phyloP scores from a whole-genome alignment of 179 eudicot species.

The Beta macrorhiza region DNA sequence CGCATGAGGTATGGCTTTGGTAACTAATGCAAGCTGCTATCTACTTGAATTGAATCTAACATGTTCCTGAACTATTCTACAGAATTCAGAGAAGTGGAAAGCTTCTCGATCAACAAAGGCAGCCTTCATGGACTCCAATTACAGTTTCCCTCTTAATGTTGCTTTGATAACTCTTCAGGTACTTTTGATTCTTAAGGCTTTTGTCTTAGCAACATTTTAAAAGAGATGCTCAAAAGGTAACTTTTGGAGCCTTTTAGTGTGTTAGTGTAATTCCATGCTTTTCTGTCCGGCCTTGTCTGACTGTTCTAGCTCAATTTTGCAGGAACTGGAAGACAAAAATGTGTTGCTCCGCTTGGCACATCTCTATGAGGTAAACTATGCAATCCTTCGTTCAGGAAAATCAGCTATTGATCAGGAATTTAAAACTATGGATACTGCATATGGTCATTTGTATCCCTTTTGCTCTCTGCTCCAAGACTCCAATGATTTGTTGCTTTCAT shows the following conservation, averaged over 20 bases:
- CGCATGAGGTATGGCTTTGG: conserved; percentile 57
- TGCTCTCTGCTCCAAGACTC: background rate
- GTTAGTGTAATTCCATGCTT: background rate
- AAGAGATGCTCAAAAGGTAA: background rate
- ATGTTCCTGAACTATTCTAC: conserved; percentile 5
- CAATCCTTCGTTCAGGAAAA: too few species aligned
- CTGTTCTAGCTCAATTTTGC: conserved; percentile 26
- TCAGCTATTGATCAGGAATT: too few species aligned
- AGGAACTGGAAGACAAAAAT: conserved; percentile 72
- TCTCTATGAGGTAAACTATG: conserved; percentile 66
- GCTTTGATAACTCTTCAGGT: conserved; percentile 92
- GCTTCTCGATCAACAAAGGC: conserved; percentile 48
- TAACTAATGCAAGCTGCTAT: background rate
- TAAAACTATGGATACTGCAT: background rate
- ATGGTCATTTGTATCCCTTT: background rate
- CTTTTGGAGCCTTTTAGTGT: background rate
- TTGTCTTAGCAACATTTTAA: background rate
- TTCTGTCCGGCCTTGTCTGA: background rate
- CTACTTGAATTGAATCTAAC: background rate
- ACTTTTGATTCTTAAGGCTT: conserved; percentile 11
- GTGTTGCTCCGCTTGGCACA: conserved; percentile 87
- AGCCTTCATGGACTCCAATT: conserved; percentile 64
- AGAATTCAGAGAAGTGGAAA: conserved; percentile 64
- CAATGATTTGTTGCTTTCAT: background rate
- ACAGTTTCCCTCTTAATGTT: conserved; percentile 76